Conservation (phyloP, 2,329 filamentous ascomycete genomes). For the Teratosphaeria epicoccoides region DNA sequence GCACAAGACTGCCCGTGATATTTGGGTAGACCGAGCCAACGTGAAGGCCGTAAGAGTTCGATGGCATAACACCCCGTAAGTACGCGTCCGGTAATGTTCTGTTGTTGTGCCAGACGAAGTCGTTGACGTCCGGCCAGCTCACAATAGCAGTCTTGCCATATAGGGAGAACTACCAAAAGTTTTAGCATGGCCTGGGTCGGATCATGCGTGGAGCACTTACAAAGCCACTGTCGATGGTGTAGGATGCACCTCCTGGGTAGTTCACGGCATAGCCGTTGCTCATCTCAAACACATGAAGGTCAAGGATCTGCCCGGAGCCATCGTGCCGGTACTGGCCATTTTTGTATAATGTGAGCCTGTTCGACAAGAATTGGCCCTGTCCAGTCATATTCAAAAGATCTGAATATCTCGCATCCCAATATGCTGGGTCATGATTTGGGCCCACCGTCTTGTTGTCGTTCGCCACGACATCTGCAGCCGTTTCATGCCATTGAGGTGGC, state of each 20-base stretch:
- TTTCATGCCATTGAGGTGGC: slow-evolving; percentile 2
- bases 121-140: slow-evolving; percentile 1
- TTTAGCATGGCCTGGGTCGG: neutral
- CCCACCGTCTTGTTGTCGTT: slow-evolving; percentile 1
- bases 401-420: slow-evolving; percentile 7
- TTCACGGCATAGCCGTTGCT: slow-evolving; percentile 7
- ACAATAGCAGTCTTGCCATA: slow-evolving; percentile 1
- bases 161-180: slow-evolving; percentile 6
- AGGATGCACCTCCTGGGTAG: slow-evolving; percentile 1
- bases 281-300: slow-evolving; percentile 1
- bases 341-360: slow-evolving; percentile 3
- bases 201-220: slow-evolving; percentile 2
- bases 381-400: slow-evolving; percentile 7
- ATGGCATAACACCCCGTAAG: slow-evolving; percentile 7
- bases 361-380: slow-evolving; percentile 2
- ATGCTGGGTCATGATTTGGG: neutral
- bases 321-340: neutral
- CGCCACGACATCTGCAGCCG: neutral
- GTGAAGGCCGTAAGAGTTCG: slow-evolving; percentile 9
- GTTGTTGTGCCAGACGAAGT: slow-evolving; percentile 1
- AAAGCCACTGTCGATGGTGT: slow-evolving; percentile 7
- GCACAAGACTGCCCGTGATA: slow-evolving; percentile 7
- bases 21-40: slow-evolving; percentile 8
- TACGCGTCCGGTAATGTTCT: slow-evolving; percentile 7
- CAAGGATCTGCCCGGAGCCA: neutral